Conservation (phyloP, 2,329 filamentous ascomycete genomes). For the Ophiocordyceps sinensis region DNA sequence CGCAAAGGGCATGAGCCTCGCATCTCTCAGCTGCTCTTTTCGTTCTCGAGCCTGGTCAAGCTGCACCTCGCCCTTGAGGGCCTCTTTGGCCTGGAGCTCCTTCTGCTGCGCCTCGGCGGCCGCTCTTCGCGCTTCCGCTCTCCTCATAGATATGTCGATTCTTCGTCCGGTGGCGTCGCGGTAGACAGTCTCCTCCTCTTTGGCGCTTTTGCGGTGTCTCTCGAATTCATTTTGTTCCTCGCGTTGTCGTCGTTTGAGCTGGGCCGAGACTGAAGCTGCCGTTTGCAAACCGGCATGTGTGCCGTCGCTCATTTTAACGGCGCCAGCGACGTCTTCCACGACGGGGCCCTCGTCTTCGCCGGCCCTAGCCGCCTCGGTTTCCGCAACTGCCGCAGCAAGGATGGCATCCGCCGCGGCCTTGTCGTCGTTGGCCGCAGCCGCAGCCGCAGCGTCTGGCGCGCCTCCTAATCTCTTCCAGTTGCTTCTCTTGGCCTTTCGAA, state of each 20-base stretch:
- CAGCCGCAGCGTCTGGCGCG: slow-evolving; percentile 10
- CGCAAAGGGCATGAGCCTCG: slow-evolving; percentile 68
- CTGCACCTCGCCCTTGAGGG: slow-evolving; percentile 77
- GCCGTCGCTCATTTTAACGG: slow-evolving; percentile 68
- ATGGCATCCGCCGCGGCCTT: slow-evolving; percentile 60
- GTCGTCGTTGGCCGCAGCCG: slow-evolving; percentile 13
- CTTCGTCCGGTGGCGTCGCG: slow-evolving; percentile 89
- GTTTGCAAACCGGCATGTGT: slow-evolving; percentile 78
- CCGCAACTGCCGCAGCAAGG: slow-evolving; percentile 55
- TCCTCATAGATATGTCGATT: slow-evolving; percentile 82
- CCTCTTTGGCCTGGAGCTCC: slow-evolving; percentile 51
- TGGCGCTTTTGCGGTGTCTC: slow-evolving; percentile 23
- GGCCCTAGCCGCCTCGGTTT: slow-evolving; percentile 37
- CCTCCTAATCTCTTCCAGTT: slow-evolving; percentile 61
- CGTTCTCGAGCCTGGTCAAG: slow-evolving; percentile 48
- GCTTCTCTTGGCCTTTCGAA: slow-evolving; percentile 64
- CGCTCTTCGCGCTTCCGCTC: slow-evolving; percentile 64
- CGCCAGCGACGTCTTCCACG: slow-evolving; percentile 29
- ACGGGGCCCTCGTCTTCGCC: slow-evolving; percentile 35
- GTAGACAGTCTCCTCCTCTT: slow-evolving; percentile 73
- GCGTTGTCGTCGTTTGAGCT: slow-evolving; percentile 49
- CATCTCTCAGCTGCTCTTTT: slow-evolving; percentile 59
- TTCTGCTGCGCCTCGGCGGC: slow-evolving; percentile 56
- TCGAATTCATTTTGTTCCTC: slow-evolving; percentile 44
- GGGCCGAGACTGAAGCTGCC: slow-evolving; percentile 60